Conservation (phyloP, 768 basidiomycete species). For the Russula vinacea region DNA sequence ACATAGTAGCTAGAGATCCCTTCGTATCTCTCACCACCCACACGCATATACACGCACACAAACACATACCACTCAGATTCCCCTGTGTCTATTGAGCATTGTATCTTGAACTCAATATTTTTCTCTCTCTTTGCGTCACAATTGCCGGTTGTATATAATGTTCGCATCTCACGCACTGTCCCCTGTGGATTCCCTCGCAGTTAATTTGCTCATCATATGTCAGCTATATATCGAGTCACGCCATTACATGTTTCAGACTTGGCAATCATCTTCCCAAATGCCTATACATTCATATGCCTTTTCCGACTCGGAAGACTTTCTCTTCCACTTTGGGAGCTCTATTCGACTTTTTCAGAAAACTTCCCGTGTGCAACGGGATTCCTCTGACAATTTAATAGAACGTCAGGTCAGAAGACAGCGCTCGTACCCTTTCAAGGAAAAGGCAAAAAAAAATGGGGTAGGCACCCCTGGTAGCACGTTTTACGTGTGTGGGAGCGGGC, state of each 20-base stretch:
- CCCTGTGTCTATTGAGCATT: slow-evolving; percentile 17
- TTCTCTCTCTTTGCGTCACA: neutral
- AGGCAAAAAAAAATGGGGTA: neutral
- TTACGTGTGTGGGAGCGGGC: slow-evolving; percentile 16
- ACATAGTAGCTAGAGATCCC: slow-evolving; percentile 9
- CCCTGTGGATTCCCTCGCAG: slow-evolving; percentile 8
- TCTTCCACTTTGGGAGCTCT: neutral
- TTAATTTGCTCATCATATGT: slow-evolving; percentile 8
- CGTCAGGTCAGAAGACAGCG: neutral
- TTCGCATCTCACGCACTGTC: slow-evolving; percentile 4
- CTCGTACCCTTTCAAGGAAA: neutral
- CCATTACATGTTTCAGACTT: slow-evolving; percentile 8
- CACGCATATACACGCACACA: neutral
- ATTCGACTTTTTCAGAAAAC: neutral
- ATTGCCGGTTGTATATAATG: slow-evolving; percentile 25
- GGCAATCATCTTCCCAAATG: slow-evolving; percentile 8
- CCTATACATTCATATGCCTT: slow-evolving; percentile 9
- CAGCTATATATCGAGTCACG: slow-evolving; percentile 18
- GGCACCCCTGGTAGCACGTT: slow-evolving; percentile 1
- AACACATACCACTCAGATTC: neutral
- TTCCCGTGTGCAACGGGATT: neutral
- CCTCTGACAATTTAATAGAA: slow-evolving; percentile 1
- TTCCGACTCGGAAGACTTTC: neutral
- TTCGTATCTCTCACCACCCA: neutral
- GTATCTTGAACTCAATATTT: slow-evolving; percentile 14